Evolutionary conservation across 2,329 filamentous ascomycete species (phyloP), one percentile per base, ranked within the genome.

Genomic region (Stenocarpella maydis): DNA sequence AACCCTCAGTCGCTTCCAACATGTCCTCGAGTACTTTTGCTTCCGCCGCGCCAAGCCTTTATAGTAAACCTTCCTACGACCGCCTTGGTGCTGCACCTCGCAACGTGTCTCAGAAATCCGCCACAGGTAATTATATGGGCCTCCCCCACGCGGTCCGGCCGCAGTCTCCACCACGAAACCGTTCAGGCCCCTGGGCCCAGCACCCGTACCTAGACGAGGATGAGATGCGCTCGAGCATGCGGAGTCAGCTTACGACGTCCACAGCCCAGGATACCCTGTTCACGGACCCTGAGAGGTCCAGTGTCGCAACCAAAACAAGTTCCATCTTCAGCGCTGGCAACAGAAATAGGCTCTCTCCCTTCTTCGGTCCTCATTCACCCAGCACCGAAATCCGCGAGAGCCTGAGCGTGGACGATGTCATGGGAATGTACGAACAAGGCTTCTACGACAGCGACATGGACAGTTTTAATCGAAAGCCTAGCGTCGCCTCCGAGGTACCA

Each of bases 221-320:
- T 68, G 86, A 87, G 76, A 79, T 84, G 39, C 83, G 87, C 43
- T 86, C 85, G 0, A 89, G 86, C 78, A 86, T 84, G 74, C 84
- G 86, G 67, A 88, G 87, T 17, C 86, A 88, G 71, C 78, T 85
- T 64, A 86, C 86, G 21, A 78, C 82, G 43, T 88, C 86, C 3
- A 86, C 86, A 6, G 81, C 82, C 31, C 86, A 85, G 39, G 94
- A 91, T 28, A 87, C 86, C 2, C 74, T 77, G 14, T 79, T 77
- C 43, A 77, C 78, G 2, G 71, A 74, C 7, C 97, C 93, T 1
- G 93, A 95, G 76, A 87, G 93, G 71, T 97, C 93, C 78, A 97
- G 94, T 76, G 85, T 96, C 61, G 79, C 91, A 72, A 96, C 94
- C 4, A 94, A 92, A 74, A 88, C 89, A 71, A 97, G 92, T 82